Evolutionary conservation across 768 basidiomycete genomes (phyloP), one percentile per base, ranked within the genome.

Genomic region (Mycena pura): DNA sequence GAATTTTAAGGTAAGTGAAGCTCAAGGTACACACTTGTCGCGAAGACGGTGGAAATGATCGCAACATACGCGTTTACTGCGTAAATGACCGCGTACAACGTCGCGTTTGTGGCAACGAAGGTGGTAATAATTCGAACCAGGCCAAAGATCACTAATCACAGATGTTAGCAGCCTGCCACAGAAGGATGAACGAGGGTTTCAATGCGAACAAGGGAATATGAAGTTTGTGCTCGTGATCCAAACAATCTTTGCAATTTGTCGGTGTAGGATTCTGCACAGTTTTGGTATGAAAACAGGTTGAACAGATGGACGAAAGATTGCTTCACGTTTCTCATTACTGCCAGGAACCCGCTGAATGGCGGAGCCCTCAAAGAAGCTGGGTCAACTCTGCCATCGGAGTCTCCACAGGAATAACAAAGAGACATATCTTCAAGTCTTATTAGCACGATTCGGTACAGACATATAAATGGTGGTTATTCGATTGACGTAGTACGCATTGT

Each of bases 141-240:
- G 5, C 52, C 41, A n/a, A 54, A 54, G 21, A 54, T 54, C 28
- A 54, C 52, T 54, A 22, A 24, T n/a, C n/a, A n/a, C 6, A 34
- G 2, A 9, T 4, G 22, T 44, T 28, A 54, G 41, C 17, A 11
- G 3, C 9, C 0, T 2, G n/a, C 32, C 7, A 13, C 27, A 1
- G 6, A 15, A 22, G 8, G 15, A 19, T 36, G 22, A 24, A 38
- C 9, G 4, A 28, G 10, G 21, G 22, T n/a, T n/a, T n/a, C n/a
- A 49, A 31, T 8, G 32, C 52, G 21, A 24, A 54, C 52, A 27
- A 15, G 64, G 60, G 25, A 65, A 65, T 15, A 62, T 41, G 22
- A 65, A 65, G 27, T 65, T 65, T 7, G 60, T 58, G 36, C 43
- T 58, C 3, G 55, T 24, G 24, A 65, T 65, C 64, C 64, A 65